A percentile compares a stretch with the other conserved stretches of the same genome.
Evolutionary conservation across 139 green algal genomes (phyloP).

Genomic region (Chlorella sp.): DNA sequence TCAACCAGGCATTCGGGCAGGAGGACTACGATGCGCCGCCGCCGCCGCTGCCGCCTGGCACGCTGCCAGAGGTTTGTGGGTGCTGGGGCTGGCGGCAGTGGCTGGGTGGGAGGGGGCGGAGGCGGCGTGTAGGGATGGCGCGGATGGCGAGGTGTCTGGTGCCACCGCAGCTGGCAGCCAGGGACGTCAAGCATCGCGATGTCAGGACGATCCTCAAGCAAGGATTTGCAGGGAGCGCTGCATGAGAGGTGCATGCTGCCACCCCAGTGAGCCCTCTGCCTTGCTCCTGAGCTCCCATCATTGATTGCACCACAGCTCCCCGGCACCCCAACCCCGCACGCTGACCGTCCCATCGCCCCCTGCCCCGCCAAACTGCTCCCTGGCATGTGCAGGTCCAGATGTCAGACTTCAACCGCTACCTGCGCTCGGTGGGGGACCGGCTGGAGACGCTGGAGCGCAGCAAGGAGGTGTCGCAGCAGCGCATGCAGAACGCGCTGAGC

Average conservation of each 20-base stretch:
- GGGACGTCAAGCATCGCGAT: not conserved
- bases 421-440: constrained; percentile 29
- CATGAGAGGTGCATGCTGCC: no score
- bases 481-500: not conserved
- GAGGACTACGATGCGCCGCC: constrained; percentile 29
- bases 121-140: not conserved
- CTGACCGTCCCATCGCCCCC: not conserved
- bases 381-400: constrained; percentile 14
- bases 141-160: no score
- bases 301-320: no score
- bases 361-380: not conserved
- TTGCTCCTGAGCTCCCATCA: no score
- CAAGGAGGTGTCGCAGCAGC: not conserved
- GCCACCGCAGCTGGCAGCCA: not conserved
- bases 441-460: constrained; percentile 41
- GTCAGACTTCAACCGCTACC: constrained; percentile 49
- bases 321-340: no score
- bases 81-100: not conserved
- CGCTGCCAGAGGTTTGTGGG: constrained; percentile 50
- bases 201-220: not conserved
- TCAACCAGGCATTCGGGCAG: not conserved
- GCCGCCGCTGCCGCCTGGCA: constrained; percentile 45
- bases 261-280: not conserved
- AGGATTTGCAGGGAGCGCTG: not conserved
- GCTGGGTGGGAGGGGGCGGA: not conserved